phyloP scores from a whole-genome alignment of 2,329 filamentous ascomycete species.

The Scytalidium sp. region DNA sequence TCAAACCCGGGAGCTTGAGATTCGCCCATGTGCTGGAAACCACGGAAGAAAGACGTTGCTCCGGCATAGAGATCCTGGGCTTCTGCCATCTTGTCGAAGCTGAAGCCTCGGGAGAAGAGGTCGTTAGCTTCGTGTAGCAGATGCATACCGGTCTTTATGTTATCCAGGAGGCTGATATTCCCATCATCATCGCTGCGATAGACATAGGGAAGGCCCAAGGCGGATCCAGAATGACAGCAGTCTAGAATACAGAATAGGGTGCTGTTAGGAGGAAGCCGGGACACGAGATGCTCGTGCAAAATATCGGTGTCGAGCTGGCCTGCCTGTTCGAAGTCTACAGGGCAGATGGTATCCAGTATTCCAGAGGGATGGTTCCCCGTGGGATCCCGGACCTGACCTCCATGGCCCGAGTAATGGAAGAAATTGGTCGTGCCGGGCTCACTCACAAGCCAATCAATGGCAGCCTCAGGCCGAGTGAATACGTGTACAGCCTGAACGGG shows the following conservation, averaged over 20 bases:
- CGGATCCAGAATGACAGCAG: constrained; percentile 60
- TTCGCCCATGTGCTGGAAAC: constrained; percentile 44
- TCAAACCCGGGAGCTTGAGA: constrained; percentile 39
- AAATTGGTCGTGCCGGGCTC: constrained; percentile 50
- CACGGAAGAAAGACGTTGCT: constrained; percentile 51
- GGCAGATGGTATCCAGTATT: constrained; percentile 50
- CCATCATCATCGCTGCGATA: constrained; percentile 55
- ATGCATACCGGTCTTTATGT: constrained; percentile 46
- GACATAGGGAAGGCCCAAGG: constrained; percentile 55
- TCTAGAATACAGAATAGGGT: constrained; percentile 56
- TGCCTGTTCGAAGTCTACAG: constrained; percentile 46
- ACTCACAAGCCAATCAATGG: constrained; percentile 56
- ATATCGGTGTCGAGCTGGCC: constrained; percentile 52
- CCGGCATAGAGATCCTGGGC: constrained; percentile 50
- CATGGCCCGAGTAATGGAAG: constrained; percentile 58
- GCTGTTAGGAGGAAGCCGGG: constrained; percentile 44
- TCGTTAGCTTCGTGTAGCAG: constrained; percentile 47
- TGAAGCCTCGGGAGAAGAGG: constrained; percentile 48
- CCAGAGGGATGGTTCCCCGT: constrained; percentile 36
- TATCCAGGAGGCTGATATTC: constrained; percentile 53
- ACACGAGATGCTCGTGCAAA: constrained; percentile 50
- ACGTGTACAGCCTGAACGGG: neutral
- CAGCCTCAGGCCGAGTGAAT: constrained; percentile 29
- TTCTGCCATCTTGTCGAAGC: constrained; percentile 41
- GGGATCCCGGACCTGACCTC: constrained; percentile 47